These are phyloP conservation scores for Trichocladium antarcticum DNA, from an alignment of 495 filamentous ascomycete genomes.

Conservation along the genomic window DNA sequence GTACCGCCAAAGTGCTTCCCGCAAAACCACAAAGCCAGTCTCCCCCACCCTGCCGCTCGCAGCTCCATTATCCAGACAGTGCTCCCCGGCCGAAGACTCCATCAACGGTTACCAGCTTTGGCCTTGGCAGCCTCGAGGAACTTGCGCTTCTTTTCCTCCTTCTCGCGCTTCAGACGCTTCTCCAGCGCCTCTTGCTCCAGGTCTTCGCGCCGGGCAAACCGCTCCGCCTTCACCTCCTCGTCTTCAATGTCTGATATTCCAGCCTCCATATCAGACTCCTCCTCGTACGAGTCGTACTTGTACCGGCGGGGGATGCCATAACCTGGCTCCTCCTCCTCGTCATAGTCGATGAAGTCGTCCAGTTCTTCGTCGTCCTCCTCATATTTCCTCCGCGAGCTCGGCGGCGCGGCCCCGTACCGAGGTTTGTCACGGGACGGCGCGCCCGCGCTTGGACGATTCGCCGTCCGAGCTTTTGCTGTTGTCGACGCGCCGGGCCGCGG, in stretches of 20 bases:
- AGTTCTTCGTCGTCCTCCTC: conserved; percentile 47
- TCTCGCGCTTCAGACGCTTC: conserved; percentile 34
- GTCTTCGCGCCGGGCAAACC: conserved; percentile 43
- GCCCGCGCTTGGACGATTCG: conserved; percentile 13
- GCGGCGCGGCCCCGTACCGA: conserved; percentile 19
- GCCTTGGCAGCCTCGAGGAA: conserved; percentile 10
- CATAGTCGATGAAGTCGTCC: conserved; percentile 45
- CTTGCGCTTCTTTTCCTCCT: conserved; percentile 34
- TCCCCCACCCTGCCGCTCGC: neutral
- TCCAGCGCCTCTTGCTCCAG: conserved; percentile 36
- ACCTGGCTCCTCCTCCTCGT: conserved; percentile 32
- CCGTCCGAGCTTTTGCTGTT: conserved; percentile 19
- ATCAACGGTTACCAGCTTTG: conserved; percentile 13
- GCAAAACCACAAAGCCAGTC: neutral
- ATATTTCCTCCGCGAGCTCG: conserved; percentile 28
- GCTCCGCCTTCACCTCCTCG: conserved; percentile 44
- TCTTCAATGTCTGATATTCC: conserved; percentile 47
- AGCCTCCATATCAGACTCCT: conserved; percentile 52
- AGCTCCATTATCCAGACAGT: too few relatives aligned
- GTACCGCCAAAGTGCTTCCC: neutral
- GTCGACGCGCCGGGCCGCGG: conserved; percentile 28
- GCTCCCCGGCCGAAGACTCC: neutral
- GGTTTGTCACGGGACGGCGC: conserved; percentile 16
- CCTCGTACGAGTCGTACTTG: conserved; percentile 24
- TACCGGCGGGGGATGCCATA: conserved; percentile 19